A percentile compares a stretch with the other conserved stretches of the same genome.
Conservation (phyloP, 352 stramenopile genomes). For the Pythium oligandrum region DNA sequence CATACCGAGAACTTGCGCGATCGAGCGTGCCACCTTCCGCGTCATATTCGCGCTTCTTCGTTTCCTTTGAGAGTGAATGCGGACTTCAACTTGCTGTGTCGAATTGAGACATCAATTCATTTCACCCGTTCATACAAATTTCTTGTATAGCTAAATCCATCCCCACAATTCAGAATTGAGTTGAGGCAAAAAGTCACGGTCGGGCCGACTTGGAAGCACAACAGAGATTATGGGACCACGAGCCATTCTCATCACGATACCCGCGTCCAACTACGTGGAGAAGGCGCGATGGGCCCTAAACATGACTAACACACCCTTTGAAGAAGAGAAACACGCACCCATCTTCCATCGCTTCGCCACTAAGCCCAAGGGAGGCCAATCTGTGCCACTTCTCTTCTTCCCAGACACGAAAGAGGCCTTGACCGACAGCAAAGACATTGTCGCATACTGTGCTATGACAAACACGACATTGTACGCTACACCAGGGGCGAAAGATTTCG, state of each 20-base stretch:
- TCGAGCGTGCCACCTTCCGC: too few species aligned
- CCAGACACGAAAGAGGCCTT: constrained; percentile 16
- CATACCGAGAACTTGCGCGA: too few species aligned
- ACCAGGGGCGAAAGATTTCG: constrained; percentile 28
- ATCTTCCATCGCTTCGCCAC: constrained; percentile 41
- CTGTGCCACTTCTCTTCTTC: constrained; percentile 35
- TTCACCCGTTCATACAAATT: too few species aligned
- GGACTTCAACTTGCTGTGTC: too few species aligned
- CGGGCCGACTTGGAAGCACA: too few species aligned
- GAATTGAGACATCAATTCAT: too few species aligned
- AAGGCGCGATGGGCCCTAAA: constrained; percentile 55
- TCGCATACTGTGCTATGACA: constrained; percentile 31
- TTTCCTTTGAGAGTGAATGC: too few species aligned
- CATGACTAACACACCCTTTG: constrained; percentile 32
- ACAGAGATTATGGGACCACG: background rate
- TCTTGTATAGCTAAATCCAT: too few species aligned
- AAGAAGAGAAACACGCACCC: constrained; percentile 40
- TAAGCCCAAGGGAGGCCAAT: constrained; percentile 33
- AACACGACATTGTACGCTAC: constrained; percentile 32
- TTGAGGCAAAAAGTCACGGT: too few species aligned
- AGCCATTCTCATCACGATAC: constrained; percentile 41
- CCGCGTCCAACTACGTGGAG: constrained; percentile 54
- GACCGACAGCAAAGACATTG: constrained; percentile 37
- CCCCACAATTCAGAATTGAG: too few species aligned
- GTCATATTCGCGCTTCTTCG: too few species aligned